Conservation (phyloP, 129 eudicot genomes). For the Lactuca sativa region DNA sequence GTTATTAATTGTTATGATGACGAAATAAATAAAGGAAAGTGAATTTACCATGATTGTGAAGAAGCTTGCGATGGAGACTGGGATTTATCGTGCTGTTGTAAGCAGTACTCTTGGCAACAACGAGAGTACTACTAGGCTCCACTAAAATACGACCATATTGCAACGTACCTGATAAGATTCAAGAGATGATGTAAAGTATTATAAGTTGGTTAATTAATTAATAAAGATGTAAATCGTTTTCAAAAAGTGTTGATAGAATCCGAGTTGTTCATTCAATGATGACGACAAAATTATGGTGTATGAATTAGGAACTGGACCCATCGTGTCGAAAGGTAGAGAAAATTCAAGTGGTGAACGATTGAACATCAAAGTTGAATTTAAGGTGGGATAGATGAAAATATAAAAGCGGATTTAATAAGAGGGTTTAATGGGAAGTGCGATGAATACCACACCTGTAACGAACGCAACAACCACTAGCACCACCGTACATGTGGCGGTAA, state of each 20-base stretch:
- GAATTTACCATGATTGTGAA: constrained; percentile 46
- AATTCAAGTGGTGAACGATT: neutral
- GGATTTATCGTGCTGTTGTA: constrained; percentile 22
- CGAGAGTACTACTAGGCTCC: constrained; percentile 9
- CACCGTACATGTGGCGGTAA: constrained; percentile 34
- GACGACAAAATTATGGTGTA: constrained; percentile 21
- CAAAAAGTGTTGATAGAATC: neutral
- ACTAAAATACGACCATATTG: constrained; percentile 11
- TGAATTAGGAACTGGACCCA: constrained; percentile 7
- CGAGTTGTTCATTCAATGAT: constrained; percentile 27
- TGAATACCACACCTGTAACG: constrained; percentile 49
- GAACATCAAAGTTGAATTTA: constrained; percentile 12
- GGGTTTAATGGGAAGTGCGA: constrained; percentile 19
- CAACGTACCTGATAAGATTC: constrained; percentile 28
- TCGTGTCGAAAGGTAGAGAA: constrained; percentile 12
- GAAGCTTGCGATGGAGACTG: constrained; percentile 65
- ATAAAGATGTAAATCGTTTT: neutral
- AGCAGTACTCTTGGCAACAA: constrained; percentile 17
- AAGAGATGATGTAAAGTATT: constrained; percentile 4
- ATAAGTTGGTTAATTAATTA: neutral
- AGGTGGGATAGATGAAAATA: constrained; percentile 27
- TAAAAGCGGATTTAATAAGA: constrained; percentile 22
- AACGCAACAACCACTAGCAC: constrained; percentile 37
- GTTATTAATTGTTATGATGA: neutral
- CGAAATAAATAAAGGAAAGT: neutral